Base-by-base conservation (phyloP, 2,329 filamentous ascomycete genomes). In the Gnomoniopsis sp. region DNA sequence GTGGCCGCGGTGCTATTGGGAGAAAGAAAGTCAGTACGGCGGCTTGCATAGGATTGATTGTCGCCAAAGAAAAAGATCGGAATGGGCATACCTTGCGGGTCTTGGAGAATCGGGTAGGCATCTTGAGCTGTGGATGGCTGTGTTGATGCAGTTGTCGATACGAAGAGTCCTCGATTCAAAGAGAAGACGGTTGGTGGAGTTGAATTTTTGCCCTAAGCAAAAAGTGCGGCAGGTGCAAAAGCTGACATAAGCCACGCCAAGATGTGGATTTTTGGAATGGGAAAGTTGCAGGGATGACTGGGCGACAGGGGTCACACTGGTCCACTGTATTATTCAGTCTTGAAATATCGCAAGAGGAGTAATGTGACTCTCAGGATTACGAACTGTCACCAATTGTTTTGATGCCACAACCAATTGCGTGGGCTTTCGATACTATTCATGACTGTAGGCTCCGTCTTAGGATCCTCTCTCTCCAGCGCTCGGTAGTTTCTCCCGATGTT, bases 1-100 rank as follows among this genome's bases (percentile, higher is more conserved):
- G 84, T 99, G 91, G 80, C 93, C 93, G 85, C 93, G 92, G 85
- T 89, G 92, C 75, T 72, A 23, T 55, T 65, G 67, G 63, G 62
- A 66, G 64, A 68, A 61, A 66, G 64, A 67, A 58, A 60, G 70
- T 73, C 66, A 74, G 72, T 67, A 51, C 17, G 11, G 6, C 34
- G 6, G 23, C 46, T 17, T 47, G 10, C 15, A 38, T 7, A 22
- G 10, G 21, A 44, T 38, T 55, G 34, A 59, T 57, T 50, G 43
- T 60, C 47, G 22, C 15, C 44, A 49, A 15, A 3, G 15, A 15
- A 44, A 36, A 15, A 41, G 41, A 33, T 38, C 53, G n/a, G 50
- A 52, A 47, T 17, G 15, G 22, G 44, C 62, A 44, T 54, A 54
- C 64, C 85, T 90, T 90, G 80, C 88, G 83, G 78, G 88, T 90